Conservation (phyloP, 139 green algal species). For the Pseudopediastrum boryanum region DNA sequence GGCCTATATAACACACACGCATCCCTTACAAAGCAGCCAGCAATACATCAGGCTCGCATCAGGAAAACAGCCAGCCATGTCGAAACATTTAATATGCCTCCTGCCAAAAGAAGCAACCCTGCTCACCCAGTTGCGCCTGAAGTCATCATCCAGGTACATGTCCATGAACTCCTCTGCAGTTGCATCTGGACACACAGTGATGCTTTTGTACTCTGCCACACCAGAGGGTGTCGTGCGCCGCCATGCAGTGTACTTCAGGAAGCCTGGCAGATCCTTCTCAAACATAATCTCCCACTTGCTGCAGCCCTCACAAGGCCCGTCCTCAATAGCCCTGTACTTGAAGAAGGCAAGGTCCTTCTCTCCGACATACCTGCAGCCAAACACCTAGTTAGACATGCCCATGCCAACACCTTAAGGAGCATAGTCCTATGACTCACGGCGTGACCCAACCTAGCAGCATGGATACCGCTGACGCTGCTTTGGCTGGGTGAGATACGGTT, state of each 20-base stretch:
- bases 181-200: slow-evolving; percentile 69
- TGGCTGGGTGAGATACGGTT: too few species aligned
- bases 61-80: too few species aligned
- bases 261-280: slow-evolving; percentile 62
- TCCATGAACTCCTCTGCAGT: slow-evolving; percentile 88
- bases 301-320: slow-evolving; percentile 9
- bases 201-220: slow-evolving; percentile 91
- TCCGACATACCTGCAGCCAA: slow-evolving; percentile 69
- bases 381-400: background rate
- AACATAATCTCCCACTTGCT: slow-evolving; percentile 68
- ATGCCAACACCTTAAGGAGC: too few species aligned
- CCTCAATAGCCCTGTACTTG: slow-evolving; percentile 58
- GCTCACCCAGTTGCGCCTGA: slow-evolving; percentile 74
- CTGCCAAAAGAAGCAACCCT: too few species aligned
- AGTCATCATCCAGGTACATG: slow-evolving; percentile 84
- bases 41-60: too few species aligned
- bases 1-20: too few species aligned
- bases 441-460: too few species aligned
- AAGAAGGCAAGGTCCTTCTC: slow-evolving; percentile 74
- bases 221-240: slow-evolving; percentile 68
- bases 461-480: too few species aligned
- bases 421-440: too few species aligned
- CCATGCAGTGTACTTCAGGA: slow-evolving; percentile 73
- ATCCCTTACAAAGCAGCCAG: too few species aligned
- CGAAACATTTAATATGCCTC: too few species aligned